Evolutionary conservation across 192 early-diverging fungal genomes (phyloP).

Genomic region (Mortierella alpina): DNA sequence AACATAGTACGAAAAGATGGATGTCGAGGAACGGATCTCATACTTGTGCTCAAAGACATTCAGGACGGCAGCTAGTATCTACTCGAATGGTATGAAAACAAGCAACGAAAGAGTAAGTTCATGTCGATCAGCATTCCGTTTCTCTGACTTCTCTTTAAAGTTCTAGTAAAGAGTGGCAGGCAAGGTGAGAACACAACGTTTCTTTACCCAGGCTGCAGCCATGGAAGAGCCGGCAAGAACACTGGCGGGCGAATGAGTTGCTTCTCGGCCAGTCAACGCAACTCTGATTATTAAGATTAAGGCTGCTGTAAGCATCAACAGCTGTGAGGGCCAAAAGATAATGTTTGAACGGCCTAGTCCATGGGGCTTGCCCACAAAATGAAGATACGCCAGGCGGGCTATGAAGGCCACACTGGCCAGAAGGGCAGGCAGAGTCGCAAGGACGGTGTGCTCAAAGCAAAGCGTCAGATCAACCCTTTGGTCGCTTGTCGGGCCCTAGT

Average conservation of each 20-base stretch:
- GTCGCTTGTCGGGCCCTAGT: conserved; percentile 19
- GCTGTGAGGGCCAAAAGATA: conserved; percentile 24
- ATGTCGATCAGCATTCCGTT: background rate
- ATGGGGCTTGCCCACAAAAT: conserved; percentile 12
- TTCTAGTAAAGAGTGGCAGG: background rate
- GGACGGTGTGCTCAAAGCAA: conserved; percentile 29
- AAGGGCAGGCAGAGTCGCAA: conserved; percentile 24
- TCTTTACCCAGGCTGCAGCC: conserved; percentile 24
- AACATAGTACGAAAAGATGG: conserved; percentile 30
- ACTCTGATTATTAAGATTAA: conserved; percentile 14
- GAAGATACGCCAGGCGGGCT: background rate
- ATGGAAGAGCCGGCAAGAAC: conserved; percentile 19
- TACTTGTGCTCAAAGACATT: conserved; percentile 30
- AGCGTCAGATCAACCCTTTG: conserved; percentile 17
- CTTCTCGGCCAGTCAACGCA: conserved; percentile 7
- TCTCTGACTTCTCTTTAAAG: background rate
- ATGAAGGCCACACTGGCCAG: conserved; percentile 9
- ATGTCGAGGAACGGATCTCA: conserved; percentile 25
- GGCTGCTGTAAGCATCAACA: conserved; percentile 16
- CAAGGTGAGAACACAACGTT: background rate
- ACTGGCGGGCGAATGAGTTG: conserved; percentile 7
- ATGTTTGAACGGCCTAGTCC: conserved; percentile 16
- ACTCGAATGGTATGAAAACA: background rate
- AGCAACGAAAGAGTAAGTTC: background rate
- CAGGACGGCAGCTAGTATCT: conserved; percentile 23